Base-by-base conservation (phyloP, 2,329 filamentous ascomycete genomes). In the Coleophoma cylindrospora region DNA sequence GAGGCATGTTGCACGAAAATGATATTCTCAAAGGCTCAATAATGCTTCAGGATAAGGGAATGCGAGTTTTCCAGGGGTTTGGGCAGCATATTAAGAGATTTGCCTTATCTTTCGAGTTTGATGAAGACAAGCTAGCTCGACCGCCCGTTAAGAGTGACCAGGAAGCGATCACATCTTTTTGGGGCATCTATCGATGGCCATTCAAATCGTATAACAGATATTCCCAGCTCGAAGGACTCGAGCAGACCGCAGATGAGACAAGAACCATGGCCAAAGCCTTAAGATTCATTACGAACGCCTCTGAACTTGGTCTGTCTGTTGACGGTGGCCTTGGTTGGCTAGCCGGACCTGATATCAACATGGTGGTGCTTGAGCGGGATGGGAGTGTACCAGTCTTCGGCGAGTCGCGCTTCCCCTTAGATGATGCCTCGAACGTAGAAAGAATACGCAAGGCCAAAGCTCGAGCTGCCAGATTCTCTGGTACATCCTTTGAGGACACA, bases 271-370 rank as follows among this genome's bases (percentile, higher is more conserved):
- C 75, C 53, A 70, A 74, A 34, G 82, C 84, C 3, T 75, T 89
- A 50, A 70, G 71, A 11, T 77, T 75, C 47, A 71, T 87, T 2
- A 67, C 62, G 2, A 71, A 74, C 9, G 76, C 84, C 3, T 73
- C 70, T 34, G 82, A 87, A 53, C 72, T 89, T n/a, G 85, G 80
- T 0, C 66, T 89, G 3, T 86, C 81, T 15, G 74, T 87, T 38
- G 81, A 87, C 60, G 83, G 77, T 50, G 84, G 85, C 10, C 71
- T 88, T 36, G 86, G 86, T 11, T 88, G 83, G 73, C 72, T 89
- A 11, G 70, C 70, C 43, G 83, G 84, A 1, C 80, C 83, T 1
- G 83, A 87, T 61, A 67, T 74, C 15, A 74, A 74, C 43, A 69
- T 70, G 6, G 68, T 77, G 17, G 69, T 76, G 43, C 66, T 71